phyloP scores from a whole-genome alignment of 1,139 yeast species.

The Suhomyces maxii region DNA sequence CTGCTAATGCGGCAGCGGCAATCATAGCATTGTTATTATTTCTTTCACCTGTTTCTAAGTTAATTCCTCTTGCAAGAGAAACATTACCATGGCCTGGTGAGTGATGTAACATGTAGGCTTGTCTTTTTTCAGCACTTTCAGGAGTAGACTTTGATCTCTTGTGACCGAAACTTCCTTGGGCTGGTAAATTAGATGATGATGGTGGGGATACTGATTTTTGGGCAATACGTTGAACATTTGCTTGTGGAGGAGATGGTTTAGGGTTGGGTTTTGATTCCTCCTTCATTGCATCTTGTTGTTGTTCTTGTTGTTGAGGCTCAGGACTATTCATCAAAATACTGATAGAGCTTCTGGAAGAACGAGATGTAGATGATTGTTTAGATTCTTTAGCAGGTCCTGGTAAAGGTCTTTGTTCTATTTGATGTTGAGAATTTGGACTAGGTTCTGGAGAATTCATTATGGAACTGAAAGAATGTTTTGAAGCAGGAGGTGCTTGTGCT shows the following conservation, averaged over 20 bases:
- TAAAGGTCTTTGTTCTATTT: not conserved
- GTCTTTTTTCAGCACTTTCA: slow-evolving; percentile 9
- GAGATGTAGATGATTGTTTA: slow-evolving; percentile 1
- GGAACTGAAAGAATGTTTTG: slow-evolving; percentile 1
- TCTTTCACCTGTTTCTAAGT: slow-evolving; percentile 36
- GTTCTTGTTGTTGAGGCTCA: slow-evolving; percentile 7
- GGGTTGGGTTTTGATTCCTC: not conserved
- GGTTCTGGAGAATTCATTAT: slow-evolving; percentile 11
- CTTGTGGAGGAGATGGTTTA: slow-evolving; percentile 1
- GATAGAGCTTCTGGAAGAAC: slow-evolving; percentile 13
- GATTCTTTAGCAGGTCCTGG: not conserved
- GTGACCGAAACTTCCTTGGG: slow-evolving; percentile 22
- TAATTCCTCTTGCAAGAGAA: slow-evolving; percentile 45
- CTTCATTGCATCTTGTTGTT: no score
- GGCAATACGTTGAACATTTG: not conserved
- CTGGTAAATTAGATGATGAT: slow-evolving; percentile 12
- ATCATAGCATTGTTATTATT: slow-evolving; percentile 53
- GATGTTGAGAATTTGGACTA: not conserved
- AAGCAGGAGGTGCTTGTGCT: not conserved
- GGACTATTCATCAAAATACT: slow-evolving; percentile 15
- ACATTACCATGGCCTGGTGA: slow-evolving; percentile 55
- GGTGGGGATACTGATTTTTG: slow-evolving; percentile 16
- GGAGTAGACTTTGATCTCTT: slow-evolving; percentile 29
- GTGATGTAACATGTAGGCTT: slow-evolving; percentile 1
- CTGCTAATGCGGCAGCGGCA: slow-evolving; percentile 73